These are phyloP conservation scores for Neurospora sp. DNA, from an alignment of 495 filamentous ascomycete species.

Conservation along the genomic window DNA sequence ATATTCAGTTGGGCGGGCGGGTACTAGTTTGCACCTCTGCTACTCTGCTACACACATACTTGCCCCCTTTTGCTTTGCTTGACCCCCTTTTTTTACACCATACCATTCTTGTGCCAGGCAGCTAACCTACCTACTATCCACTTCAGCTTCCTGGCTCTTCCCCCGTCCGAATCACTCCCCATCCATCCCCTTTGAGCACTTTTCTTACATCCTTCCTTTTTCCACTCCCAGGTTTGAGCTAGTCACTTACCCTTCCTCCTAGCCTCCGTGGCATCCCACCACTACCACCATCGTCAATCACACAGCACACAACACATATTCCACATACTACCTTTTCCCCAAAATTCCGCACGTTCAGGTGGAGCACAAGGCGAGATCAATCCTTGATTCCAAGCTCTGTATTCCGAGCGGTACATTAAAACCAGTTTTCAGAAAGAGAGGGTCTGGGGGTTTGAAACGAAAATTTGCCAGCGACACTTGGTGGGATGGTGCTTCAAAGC, in stretches of 20 bases:
- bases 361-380: slow-evolving; percentile 55
- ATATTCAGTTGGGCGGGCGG: not conserved
- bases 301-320: not conserved
- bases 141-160: not conserved
- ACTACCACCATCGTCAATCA: no score
- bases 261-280: no score
- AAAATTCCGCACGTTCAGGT: slow-evolving; percentile 44
- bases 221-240: no score
- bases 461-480: no score
- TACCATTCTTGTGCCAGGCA: not conserved
- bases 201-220: no score
- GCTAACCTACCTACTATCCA: not conserved
- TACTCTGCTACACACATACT: no score
- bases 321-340: not conserved
- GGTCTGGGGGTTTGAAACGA: no score
- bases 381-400: slow-evolving; percentile 52
- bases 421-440: no score
- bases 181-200: no score
- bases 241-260: no score
- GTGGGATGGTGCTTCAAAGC: no score
- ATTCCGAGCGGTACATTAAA: slow-evolving; percentile 49
- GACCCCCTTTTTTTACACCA: not conserved
- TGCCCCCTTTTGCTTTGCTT: not conserved
- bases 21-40: no score
- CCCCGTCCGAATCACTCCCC: not conserved